phyloP scores from a whole-genome alignment of 2,329 filamentous ascomycete species.

The Aspergillus sclerotialis region DNA sequence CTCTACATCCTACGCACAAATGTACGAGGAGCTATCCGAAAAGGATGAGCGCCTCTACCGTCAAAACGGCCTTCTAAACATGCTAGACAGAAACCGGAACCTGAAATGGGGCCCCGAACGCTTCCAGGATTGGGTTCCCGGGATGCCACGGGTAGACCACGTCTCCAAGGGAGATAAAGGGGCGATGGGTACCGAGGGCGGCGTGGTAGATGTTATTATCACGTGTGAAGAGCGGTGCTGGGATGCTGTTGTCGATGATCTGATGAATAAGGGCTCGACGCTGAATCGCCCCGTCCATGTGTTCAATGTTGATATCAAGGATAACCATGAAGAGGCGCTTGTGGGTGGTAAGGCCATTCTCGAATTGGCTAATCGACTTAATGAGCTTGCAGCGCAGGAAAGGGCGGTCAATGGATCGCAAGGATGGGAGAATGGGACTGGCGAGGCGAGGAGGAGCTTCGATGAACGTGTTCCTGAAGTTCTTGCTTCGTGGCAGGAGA shows the following conservation, averaged over 20 bases:
- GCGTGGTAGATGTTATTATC: conserved; percentile 87
- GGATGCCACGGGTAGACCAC: conserved; percentile 72
- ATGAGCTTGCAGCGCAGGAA: conserved; percentile 72
- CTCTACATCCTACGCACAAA: conserved; percentile 87
- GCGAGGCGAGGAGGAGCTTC: conserved; percentile 65
- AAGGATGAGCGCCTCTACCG: conserved; percentile 86
- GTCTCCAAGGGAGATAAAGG: conserved; percentile 64
- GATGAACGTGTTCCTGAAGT: conserved; percentile 92
- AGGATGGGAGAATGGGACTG: conserved; percentile 64
- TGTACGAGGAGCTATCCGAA: conserved; percentile 80
- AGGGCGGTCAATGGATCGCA: conserved; percentile 56
- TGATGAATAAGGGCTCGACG: conserved; percentile 75
- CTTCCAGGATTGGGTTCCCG: conserved; percentile 95
- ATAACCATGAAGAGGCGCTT: conserved; percentile 94
- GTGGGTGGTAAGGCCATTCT: conserved; percentile 87
- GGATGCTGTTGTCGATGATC: conserved; percentile 93
- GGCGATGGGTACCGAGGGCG: conserved; percentile 72
- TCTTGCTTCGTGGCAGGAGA: conserved; percentile 85
- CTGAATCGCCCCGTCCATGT: conserved; percentile 93
- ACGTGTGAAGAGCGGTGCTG: conserved; percentile 97
- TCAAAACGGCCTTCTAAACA: conserved; percentile 88
- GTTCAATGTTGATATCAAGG: conserved; percentile 96
- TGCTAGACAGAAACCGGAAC: conserved; percentile 84
- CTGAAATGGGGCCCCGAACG: conserved; percentile 95
- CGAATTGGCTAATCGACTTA: conserved; percentile 79